These are phyloP conservation scores for Cercospora brassicicola DNA, from an alignment of 2,329 filamentous ascomycete genomes.

Conservation along the genomic window DNA sequence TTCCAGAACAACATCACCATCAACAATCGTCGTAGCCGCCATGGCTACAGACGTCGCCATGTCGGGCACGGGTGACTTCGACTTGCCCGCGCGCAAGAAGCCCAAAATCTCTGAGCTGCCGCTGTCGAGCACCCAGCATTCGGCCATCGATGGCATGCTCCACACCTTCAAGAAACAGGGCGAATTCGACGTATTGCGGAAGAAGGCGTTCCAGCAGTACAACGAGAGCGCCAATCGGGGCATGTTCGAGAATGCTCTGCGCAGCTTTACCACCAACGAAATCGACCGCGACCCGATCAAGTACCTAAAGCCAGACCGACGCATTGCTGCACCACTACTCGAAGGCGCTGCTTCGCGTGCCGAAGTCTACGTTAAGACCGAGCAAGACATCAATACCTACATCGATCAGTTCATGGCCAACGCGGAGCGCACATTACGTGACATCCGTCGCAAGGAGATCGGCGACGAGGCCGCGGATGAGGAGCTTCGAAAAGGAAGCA, in stretches of 20 bases:
- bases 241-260: conserved; percentile 39
- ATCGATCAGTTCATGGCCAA: conserved; percentile 64
- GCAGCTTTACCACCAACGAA: conserved; percentile 66
- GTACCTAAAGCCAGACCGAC: conserved; percentile 70
- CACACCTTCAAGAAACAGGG: conserved; percentile 85
- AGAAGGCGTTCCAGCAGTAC: conserved; percentile 71
- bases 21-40: not conserved
- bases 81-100: conserved; percentile 51
- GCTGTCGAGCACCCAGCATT: conserved; percentile 68
- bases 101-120: conserved; percentile 75
- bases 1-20: not conserved
- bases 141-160: conserved; percentile 72
- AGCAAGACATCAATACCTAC: conserved; percentile 65
- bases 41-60: conserved; percentile 33
- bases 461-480: conserved; percentile 67
- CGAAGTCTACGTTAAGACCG: conserved; percentile 71
- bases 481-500: conserved; percentile 65
- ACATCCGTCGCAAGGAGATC: conserved; percentile 66
- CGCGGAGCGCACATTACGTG: conserved; percentile 69
- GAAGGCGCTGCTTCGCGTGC: conserved; percentile 76
- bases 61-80: conserved; percentile 33
- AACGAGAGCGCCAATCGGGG: conserved; percentile 56
- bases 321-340: conserved; percentile 72
- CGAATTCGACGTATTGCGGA: conserved; percentile 75
- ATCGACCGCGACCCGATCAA: conserved; percentile 69